Conservation (phyloP, 2,329 filamentous ascomycete species). For the Ophiostoma ulmi region DNA sequence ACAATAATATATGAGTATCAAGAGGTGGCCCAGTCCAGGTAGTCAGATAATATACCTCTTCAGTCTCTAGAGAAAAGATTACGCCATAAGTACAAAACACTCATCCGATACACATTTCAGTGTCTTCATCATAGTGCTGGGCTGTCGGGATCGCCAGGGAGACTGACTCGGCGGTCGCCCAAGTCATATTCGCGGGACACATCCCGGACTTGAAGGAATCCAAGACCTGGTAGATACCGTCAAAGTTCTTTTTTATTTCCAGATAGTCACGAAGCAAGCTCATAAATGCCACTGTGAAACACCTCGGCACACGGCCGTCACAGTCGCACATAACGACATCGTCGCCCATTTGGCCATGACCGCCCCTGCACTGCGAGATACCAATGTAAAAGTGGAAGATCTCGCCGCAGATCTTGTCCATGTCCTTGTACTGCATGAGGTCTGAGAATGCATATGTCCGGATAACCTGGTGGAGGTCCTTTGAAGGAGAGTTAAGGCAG, state of each 20-base stretch:
- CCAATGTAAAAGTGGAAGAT: conserved; percentile 20
- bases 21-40: neutral
- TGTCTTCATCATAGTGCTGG: neutral
- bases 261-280: conserved; percentile 12
- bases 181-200: neutral
- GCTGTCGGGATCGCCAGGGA: neutral
- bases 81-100: neutral
- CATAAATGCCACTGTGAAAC: conserved; percentile 19
- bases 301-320: conserved; percentile 20
- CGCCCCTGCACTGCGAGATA: conserved; percentile 12
- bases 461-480: conserved; percentile 6
- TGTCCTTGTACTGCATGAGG: conserved; percentile 18
- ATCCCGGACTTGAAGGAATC: neutral
- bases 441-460: neutral
- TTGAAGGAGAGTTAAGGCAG: conserved; percentile 13
- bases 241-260: neutral
- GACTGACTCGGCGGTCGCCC: neutral
- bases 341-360: conserved; percentile 3
- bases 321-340: conserved; percentile 28
- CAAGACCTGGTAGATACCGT: neutral
- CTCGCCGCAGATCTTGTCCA: conserved; percentile 22
- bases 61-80: too few species aligned
- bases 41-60: neutral
- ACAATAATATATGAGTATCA: neutral
- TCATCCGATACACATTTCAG: neutral